These are phyloP conservation scores for Takashimella koratensis DNA, from an alignment of 1,284 basidiomycete species.

Conservation along the genomic window DNA sequence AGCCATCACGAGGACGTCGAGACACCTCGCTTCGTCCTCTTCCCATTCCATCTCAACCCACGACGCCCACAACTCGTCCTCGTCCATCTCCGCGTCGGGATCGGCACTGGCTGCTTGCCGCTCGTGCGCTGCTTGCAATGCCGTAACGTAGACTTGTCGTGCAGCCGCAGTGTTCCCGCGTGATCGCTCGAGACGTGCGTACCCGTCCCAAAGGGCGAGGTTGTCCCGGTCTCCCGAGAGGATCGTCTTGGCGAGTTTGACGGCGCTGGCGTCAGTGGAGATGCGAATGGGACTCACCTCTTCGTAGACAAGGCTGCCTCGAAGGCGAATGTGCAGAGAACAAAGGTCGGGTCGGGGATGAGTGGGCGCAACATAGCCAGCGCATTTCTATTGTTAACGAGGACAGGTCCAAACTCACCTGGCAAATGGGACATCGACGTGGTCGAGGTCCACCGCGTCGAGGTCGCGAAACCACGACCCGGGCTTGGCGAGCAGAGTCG, in stretches of 20 bases:
- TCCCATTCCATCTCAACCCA: conserved; percentile 82
- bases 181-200: conserved; percentile 72
- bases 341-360: conserved; percentile 45
- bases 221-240: conserved; percentile 65
- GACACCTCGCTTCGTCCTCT: conserved; percentile 19
- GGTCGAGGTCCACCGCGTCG: conserved; percentile 25
- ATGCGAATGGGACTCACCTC: conserved; percentile 17
- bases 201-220: conserved; percentile 69
- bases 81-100: conserved; percentile 18
- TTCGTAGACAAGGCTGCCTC: conserved; percentile 38
- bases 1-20: conserved; percentile 30
- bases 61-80: conserved; percentile 67
- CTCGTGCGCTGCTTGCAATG: conserved; percentile 40
- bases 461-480: conserved; percentile 46
- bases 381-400: conserved; percentile 22
- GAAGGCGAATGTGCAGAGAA: conserved; percentile 43
- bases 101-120: conserved; percentile 14
- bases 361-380: conserved; percentile 28
- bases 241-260: conserved; percentile 66
- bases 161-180: conserved; percentile 69
- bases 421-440: conserved; percentile 33
- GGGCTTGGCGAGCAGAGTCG: conserved; percentile 20
- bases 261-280: conserved; percentile 17
- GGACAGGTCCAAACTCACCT: conserved; percentile 19
- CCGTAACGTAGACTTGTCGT: conserved; percentile 74